Evolutionary conservation across 2,329 filamentous ascomycete species (phyloP).

Genomic region (Capronia coronata): DNA sequence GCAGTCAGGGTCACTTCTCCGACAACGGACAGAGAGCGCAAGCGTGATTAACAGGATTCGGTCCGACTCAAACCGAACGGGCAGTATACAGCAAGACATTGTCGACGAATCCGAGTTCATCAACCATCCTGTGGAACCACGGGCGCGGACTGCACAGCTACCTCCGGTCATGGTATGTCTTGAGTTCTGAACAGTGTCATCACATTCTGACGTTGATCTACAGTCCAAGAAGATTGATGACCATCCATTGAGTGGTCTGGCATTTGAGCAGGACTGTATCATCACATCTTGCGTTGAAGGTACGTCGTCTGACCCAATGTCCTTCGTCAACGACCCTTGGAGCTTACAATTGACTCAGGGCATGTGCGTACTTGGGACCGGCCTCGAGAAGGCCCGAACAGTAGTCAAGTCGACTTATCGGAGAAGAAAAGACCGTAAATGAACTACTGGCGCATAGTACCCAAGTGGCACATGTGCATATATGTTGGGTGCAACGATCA

Average conservation of each 20-base stretch:
- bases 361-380: slow-evolving; percentile 70
- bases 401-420: slow-evolving; percentile 32
- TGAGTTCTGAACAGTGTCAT: slow-evolving; percentile 1
- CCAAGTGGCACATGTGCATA: slow-evolving; percentile 1
- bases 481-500: neutral
- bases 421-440: slow-evolving; percentile 3
- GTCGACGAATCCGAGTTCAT: slow-evolving; percentile 54
- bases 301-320: slow-evolving; percentile 43
- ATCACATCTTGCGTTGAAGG: slow-evolving; percentile 87
- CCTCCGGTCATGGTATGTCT: slow-evolving; percentile 76
- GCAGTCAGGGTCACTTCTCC: slow-evolving; percentile 40
- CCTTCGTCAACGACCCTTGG: neutral
- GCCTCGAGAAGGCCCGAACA: slow-evolving; percentile 45
- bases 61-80: slow-evolving; percentile 59
- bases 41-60: slow-evolving; percentile 53
- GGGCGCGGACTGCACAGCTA: slow-evolving; percentile 73
- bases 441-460: neutral
- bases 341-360: slow-evolving; percentile 43
- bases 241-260: slow-evolving; percentile 81
- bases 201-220: slow-evolving; percentile 9
- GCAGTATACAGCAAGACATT: slow-evolving; percentile 31
- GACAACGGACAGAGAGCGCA: slow-evolving; percentile 58
- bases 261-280: slow-evolving; percentile 90
- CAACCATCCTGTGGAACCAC: slow-evolving; percentile 76
- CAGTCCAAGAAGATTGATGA: slow-evolving; percentile 77